Conservation (phyloP, 116 monocot genomes). For the Zostera marina region DNA sequence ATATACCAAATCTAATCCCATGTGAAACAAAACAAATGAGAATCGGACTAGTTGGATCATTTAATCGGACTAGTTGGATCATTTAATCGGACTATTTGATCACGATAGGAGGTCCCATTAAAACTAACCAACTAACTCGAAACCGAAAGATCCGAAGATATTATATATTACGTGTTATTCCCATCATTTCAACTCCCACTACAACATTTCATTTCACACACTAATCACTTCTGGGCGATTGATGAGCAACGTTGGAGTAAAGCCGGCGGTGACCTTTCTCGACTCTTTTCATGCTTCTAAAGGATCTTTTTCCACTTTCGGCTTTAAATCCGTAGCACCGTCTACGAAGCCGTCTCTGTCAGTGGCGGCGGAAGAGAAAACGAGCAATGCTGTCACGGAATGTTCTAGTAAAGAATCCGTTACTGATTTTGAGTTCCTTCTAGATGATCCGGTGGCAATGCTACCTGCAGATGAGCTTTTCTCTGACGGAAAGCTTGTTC, state of each 20-base stretch:
- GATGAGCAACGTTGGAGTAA: conserved; percentile 4
- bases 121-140: too few species aligned
- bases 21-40: too few species aligned
- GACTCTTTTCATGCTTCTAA: conserved; percentile 15
- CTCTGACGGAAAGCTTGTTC: conserved; percentile 62
- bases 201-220: not conserved
- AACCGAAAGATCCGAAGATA: too few species aligned
- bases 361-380: not conserved
- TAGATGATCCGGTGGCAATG: conserved; percentile 35
- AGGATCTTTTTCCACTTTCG: conserved; percentile 11
- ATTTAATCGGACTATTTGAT: too few species aligned
- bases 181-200: not conserved
- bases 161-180: too few species aligned
- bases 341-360: not conserved
- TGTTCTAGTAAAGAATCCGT: conserved; percentile 18
- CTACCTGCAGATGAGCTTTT: conserved; percentile 76
- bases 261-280: conserved; percentile 15
- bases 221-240: not conserved
- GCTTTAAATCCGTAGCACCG: not conserved
- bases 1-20: too few species aligned
- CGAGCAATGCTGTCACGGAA: conserved; percentile 2
- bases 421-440: conserved; percentile 58
- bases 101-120: too few species aligned
- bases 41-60: too few species aligned
- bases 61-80: too few species aligned